Evolutionary conservation across 805 yeast genomes (phyloP), one percentile per base, ranked within the genome.

Genomic region (Candida multigemmis): DNA sequence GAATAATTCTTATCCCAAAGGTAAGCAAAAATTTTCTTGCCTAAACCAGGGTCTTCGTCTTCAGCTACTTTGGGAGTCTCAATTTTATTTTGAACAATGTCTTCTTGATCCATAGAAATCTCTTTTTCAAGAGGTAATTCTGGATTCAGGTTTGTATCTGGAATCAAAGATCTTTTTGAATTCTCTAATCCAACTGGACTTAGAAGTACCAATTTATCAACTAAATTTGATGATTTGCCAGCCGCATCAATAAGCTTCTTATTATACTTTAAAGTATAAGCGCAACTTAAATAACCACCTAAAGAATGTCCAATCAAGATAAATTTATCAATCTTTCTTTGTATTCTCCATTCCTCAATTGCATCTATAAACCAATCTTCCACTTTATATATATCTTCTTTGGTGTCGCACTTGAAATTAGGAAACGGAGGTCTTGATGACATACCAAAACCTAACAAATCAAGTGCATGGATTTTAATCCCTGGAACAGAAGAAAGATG

Each of bases 381-480:
- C 14, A 44, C 41, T 34, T 54, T 41, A 20, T 41, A 37, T n/a
- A 61, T 37, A 16, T 58, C 66, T 14, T 51, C 53, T 21, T 50
- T 48, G 11, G 63, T 51, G 6, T 40, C 33, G n/a, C 37, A 14
- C 2, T 41, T 32, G 14, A 50, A 49, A 7, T 44, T 40, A 2
- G 68, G 68, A 33, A 50, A 62, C 7, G 49, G 38, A 2, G 78
- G 78, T 38, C 82, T 56, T 5, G 78, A 62, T 0, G 86, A 76
- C 7, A 77, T 53, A 1, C 89, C 89, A 50, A 75, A 76, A 4
- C 86, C 86, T 1, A 77, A 70, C 40, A 78, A 48, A 44, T 82
- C 94, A 13, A 82, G 58, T 0, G 84, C 76, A 46, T 77, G 85
- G 18, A 82, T 42, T 22, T 68, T 60, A 9, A 65, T 59, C 4